Percentiles rank a stretch among this genome's conserved stretches.
Evolutionary conservation across 2,329 filamentous ascomycete species (phyloP).

Genomic region (Diplocarpon rosae): DNA sequence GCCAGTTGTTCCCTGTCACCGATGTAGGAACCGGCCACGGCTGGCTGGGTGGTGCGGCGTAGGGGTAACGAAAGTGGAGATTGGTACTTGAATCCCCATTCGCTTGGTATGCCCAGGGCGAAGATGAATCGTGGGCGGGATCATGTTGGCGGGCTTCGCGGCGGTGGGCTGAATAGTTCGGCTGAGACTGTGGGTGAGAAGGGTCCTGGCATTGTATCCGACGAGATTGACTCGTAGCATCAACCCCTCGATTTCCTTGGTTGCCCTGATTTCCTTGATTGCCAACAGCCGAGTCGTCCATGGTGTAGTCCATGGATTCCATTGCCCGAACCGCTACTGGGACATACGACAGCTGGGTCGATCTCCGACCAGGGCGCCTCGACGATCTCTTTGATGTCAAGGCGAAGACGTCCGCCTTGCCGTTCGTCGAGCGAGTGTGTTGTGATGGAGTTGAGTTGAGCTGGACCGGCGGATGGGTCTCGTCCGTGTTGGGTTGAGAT

Average conservation of each 20-base stretch:
- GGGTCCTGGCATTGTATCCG: constrained; percentile 16
- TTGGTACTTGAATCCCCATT: background rate
- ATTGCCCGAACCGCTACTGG: constrained; percentile 4
- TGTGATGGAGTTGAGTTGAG: no score
- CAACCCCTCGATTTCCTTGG: no score
- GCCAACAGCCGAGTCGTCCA: constrained; percentile 10
- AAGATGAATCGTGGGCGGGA: constrained; percentile 16
- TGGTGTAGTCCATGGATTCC: constrained; percentile 22
- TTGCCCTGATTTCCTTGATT: background rate
- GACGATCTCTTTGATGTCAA: no score
- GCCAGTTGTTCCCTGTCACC: background rate
- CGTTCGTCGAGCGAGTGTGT: no score
- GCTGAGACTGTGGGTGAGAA: constrained; percentile 4
- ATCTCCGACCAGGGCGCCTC: no score
- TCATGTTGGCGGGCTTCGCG: constrained; percentile 21
- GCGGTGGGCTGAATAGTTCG: constrained; percentile 5
- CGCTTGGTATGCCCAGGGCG: constrained; percentile 7
- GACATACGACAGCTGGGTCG: no score
- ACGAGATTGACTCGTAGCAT: background rate
- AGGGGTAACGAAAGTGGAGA: constrained; percentile 3
- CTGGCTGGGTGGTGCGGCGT: constrained; percentile 6
- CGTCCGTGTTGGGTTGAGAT: no score
- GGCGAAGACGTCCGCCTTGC: no score
- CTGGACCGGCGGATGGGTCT: no score
- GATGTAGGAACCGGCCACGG: constrained; percentile 4